Evolutionary conservation across 2,329 filamentous ascomycete genomes (phyloP).

Genomic region (Triangularia verruculosa): DNA sequence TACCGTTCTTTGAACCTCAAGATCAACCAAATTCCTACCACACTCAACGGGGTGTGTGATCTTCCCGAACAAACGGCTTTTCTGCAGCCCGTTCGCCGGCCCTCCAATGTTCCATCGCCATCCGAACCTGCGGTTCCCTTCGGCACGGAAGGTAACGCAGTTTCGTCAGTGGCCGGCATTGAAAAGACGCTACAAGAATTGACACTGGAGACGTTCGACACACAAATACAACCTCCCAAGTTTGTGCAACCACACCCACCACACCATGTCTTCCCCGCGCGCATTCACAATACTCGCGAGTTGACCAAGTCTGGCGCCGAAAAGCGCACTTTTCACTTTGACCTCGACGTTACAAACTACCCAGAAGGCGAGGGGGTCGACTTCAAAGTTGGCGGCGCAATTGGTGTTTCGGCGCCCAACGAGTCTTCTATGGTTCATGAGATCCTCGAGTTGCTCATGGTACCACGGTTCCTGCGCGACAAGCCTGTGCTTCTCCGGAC

Average conservation of each 20-base stretch:
- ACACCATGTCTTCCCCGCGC: conserved; percentile 88
- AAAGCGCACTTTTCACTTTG: conserved; percentile 97
- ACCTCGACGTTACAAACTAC: conserved; percentile 94
- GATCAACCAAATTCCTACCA: conserved; percentile 70
- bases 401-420: conserved; percentile 90
- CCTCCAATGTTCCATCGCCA: conserved; percentile 40
- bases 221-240: conserved; percentile 69
- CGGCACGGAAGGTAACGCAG: conserved; percentile 33
- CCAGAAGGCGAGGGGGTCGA: conserved; percentile 76
- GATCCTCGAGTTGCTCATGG: conserved; percentile 74
- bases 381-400: conserved; percentile 94
- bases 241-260: conserved; percentile 95
- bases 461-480: conserved; percentile 80
- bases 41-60: conserved; percentile 67
- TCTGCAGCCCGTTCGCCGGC: conserved; percentile 56
- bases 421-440: conserved; percentile 73
- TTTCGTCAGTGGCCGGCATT: conserved; percentile 31
- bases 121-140: conserved; percentile 44
- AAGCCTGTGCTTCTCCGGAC: conserved; percentile 80
- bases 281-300: conserved; percentile 78
- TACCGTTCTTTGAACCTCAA: conserved; percentile 76
- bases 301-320: conserved; percentile 84
- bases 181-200: conserved; percentile 28
- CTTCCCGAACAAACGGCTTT: conserved; percentile 74
- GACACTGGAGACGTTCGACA: conserved; percentile 48